phyloP scores from a whole-genome alignment of 2,329 filamentous ascomycete species.

The Verticillium longisporum region DNA sequence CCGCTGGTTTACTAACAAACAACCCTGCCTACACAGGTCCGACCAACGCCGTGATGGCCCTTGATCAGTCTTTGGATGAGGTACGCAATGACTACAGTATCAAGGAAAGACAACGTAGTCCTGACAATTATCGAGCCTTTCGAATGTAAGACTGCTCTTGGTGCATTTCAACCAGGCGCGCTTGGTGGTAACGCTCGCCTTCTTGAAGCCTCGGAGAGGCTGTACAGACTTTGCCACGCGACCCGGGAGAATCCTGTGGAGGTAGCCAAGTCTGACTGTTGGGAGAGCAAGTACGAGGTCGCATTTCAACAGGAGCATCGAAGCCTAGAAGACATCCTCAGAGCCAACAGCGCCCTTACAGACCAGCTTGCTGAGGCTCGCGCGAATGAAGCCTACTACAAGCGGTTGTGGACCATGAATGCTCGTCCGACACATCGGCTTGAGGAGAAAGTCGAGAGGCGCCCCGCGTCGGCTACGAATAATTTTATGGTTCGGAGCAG shows the following conservation, averaged over 20 bases:
- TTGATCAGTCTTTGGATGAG: not conserved
- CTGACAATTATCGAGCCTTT: not conserved
- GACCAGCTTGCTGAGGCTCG: no score
- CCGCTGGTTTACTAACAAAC: not conserved
- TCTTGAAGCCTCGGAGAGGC: not conserved
- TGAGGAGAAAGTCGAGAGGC: not conserved
- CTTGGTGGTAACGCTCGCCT: not conserved
- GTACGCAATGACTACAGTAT: not conserved
- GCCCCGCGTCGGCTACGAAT: not conserved
- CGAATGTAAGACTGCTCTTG: not conserved
- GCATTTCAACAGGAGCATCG: no score
- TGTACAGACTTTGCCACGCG: not conserved
- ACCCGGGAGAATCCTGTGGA: no score
- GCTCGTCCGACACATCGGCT: not conserved
- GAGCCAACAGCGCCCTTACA: no score
- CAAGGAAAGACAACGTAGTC: not conserved
- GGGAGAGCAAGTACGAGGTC: no score
- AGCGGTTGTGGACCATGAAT: no score
- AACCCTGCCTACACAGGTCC: not conserved
- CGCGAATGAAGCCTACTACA: no score
- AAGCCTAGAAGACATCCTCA: no score
- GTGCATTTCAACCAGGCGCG: not conserved
- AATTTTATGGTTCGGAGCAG: no score
- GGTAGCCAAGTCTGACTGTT: no score
- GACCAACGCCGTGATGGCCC: not conserved